Percentiles rank a stretch among this genome's conserved stretches.
Conservation (phyloP, 1,284 basidiomycete genomes). For the Albatrellus sp. region DNA sequence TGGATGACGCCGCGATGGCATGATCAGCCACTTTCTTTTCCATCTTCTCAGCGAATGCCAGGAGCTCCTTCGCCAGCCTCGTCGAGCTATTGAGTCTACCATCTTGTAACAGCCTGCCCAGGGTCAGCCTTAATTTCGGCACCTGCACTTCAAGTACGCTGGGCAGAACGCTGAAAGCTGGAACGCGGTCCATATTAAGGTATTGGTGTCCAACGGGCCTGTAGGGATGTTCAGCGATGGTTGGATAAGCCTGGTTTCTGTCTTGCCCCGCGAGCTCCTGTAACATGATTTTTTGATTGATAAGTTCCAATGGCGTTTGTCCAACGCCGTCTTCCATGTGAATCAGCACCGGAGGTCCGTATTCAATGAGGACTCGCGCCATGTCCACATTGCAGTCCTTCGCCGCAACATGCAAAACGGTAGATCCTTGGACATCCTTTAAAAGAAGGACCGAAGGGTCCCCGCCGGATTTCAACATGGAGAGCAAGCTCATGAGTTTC, state of each 20-base stretch:
- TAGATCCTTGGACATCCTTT: constrained; percentile 30
- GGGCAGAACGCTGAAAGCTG: no score
- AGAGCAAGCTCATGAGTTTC: constrained; percentile 15
- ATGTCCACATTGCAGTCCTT: constrained; percentile 21
- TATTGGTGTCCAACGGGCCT: constrained; percentile 7
- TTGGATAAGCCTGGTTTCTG: constrained; percentile 13
- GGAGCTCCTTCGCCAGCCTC: constrained; percentile 20
- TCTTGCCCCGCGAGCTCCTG: no score
- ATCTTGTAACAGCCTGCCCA: constrained; percentile 20
- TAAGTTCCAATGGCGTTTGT: constrained; percentile 36
- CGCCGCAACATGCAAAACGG: constrained; percentile 35
- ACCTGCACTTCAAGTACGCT: constrained; percentile 22
- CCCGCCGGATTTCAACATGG: constrained; percentile 22
- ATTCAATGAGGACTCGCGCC: constrained; percentile 23
- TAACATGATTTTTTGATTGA: no score
- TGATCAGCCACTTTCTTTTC: constrained; percentile 18
- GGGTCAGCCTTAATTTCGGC: constrained; percentile 20
- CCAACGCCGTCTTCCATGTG: constrained; percentile 42
- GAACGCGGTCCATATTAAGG: no score
- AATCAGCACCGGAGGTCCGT: constrained; percentile 24
- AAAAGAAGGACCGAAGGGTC: constrained; percentile 21
- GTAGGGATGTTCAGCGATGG: not conserved
- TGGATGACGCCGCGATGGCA: constrained; percentile 12
- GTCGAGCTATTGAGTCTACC: constrained; percentile 21
- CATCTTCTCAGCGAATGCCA: constrained; percentile 21